Percentiles rank a stretch among this genome's conserved stretches.
phyloP scores from a whole-genome alignment of 176 grass and related monocot genomes.

The Alopecurus myosuroides region DNA sequence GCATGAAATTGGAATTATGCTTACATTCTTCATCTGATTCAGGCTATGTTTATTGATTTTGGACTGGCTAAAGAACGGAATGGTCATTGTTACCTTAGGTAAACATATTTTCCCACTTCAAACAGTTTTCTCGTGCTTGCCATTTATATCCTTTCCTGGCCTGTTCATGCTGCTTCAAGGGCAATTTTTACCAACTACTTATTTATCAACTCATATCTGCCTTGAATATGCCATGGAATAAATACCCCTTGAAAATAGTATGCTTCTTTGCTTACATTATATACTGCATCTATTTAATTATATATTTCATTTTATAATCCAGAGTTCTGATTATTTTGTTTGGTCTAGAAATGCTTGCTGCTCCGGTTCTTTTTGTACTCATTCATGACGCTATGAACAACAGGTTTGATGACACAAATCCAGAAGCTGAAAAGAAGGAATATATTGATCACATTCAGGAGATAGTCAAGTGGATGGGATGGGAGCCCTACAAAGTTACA shows the following conservation, averaged over 20 bases:
- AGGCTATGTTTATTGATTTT: constrained; percentile 99
- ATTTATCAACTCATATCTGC: not conserved
- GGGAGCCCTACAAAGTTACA: constrained; percentile 97
- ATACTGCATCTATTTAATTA: not conserved
- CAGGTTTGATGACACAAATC: constrained; percentile 99
- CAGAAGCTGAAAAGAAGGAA: constrained; percentile 96
- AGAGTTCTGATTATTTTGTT: not conserved
- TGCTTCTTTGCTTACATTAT: not conserved
- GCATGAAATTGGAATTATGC: constrained; percentile 22
- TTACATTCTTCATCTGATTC: constrained; percentile 38
- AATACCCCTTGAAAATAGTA: not conserved
- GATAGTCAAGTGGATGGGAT: constrained; percentile 90
- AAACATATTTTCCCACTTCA: constrained; percentile 15
- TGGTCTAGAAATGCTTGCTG: not conserved
- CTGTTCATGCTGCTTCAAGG: not conserved
- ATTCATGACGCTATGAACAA: constrained; percentile 21
- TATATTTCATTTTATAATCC: not conserved
- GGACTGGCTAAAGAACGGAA: constrained; percentile 90
- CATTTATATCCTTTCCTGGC: not conserved
- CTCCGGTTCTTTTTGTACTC: not conserved
- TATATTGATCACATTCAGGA: constrained; percentile 97
- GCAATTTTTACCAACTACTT: not conserved
- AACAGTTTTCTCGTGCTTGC: constrained; percentile 10
- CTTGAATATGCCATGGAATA: not conserved
- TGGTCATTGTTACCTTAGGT: constrained; percentile 94